Percentiles rank a stretch among this genome's conserved stretches.
Evolutionary conservation across 805 yeast genomes (phyloP).

Genomic region (Candida silvicultrix): DNA sequence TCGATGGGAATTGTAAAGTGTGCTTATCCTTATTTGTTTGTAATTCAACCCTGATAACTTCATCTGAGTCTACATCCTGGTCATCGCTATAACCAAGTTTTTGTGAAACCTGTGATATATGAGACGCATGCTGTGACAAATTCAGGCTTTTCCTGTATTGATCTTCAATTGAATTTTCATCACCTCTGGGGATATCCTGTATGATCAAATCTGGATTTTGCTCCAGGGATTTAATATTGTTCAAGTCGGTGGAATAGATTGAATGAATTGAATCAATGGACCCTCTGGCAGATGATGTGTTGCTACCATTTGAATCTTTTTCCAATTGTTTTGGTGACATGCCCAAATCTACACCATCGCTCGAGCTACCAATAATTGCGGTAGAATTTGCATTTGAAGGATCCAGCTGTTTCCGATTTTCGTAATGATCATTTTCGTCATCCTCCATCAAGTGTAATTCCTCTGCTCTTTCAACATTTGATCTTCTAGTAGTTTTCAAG

Average conservation of each 20-base stretch:
- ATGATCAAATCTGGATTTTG: constrained; percentile 1
- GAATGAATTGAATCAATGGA: not conserved
- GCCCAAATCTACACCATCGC: not conserved
- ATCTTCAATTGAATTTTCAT: constrained; percentile 18
- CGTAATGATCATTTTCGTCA: not conserved
- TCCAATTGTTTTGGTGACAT: too few relatives aligned
- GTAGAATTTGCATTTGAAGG: constrained; percentile 7
- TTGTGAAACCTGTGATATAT: not conserved
- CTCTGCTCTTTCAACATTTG: constrained; percentile 23
- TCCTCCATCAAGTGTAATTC: constrained; percentile 15
- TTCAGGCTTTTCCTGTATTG: constrained; percentile 9
- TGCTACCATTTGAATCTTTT: not conserved
- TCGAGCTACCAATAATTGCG: not conserved
- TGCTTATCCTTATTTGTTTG: constrained; percentile 2
- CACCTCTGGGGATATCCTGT: constrained; percentile 13
- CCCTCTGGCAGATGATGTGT: not conserved
- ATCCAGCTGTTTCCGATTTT: not conserved
- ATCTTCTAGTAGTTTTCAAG: constrained; percentile 14
- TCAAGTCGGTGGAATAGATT: too few relatives aligned
- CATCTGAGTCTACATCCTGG: not conserved
- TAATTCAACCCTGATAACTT: not conserved
- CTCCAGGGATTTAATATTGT: not conserved
- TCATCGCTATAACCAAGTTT: not conserved
- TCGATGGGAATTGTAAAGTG: constrained; percentile 3
- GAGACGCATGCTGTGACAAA: not conserved